A percentile compares a stretch with the other conserved stretches of the same genome.
These are phyloP conservation scores for Phytophthora cactorum DNA, from an alignment of 352 stramenopile species.

Conservation along the genomic window DNA sequence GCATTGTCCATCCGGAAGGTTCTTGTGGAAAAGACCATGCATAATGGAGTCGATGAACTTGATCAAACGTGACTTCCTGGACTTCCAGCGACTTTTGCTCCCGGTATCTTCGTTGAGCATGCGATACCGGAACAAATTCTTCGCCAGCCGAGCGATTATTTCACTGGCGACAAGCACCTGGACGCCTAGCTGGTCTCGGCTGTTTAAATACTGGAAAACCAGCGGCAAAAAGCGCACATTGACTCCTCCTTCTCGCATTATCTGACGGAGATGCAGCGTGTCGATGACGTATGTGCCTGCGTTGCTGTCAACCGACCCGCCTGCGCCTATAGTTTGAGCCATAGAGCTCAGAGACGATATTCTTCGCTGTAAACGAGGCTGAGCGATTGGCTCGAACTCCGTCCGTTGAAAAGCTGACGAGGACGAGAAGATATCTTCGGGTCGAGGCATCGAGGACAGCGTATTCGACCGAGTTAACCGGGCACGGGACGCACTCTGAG, in stretches of 20 bases:
- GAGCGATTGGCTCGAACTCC: constrained; percentile 22
- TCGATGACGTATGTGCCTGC: constrained; percentile 76
- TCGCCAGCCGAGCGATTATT: constrained; percentile 75
- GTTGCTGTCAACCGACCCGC: constrained; percentile 23
- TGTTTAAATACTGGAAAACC: constrained; percentile 54
- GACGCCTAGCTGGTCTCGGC: constrained; percentile 56
- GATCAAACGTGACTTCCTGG: constrained; percentile 61
- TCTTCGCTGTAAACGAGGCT: constrained; percentile 31
- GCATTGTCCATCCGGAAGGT: constrained; percentile 34
- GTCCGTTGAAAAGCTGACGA: constrained; percentile 6
- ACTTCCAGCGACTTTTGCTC: constrained; percentile 55
- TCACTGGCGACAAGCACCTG: constrained; percentile 66
- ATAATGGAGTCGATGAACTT: constrained; percentile 78
- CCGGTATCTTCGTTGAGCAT: constrained; percentile 59
- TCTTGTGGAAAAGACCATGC: constrained; percentile 63
- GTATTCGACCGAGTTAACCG: constrained; percentile 43
- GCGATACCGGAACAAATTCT: constrained; percentile 73
- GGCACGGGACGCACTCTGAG: constrained; percentile 15
- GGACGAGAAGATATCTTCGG: constrained; percentile 32
- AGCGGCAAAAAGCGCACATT: constrained; percentile 78
- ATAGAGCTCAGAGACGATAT: constrained; percentile 56
- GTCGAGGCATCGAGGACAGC: constrained; percentile 30
- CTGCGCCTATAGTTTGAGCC: constrained; percentile 27
- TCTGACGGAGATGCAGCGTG: constrained; percentile 60
- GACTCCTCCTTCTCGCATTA: constrained; percentile 65